These are phyloP conservation scores for Bathelium albidoporum DNA, from an alignment of 495 filamentous ascomycete species.

Conservation along the genomic window DNA sequence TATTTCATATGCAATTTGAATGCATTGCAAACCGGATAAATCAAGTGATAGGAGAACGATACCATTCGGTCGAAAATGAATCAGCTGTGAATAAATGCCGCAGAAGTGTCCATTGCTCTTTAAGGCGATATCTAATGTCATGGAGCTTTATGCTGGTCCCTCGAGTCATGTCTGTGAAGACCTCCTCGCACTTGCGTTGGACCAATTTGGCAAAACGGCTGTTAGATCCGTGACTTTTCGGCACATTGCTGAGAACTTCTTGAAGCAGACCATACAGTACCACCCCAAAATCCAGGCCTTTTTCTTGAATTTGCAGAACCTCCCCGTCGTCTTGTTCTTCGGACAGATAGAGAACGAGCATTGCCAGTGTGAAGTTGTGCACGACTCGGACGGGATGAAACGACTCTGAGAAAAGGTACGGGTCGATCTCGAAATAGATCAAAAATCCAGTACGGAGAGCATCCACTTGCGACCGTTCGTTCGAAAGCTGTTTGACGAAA, in stretches of 20 bases:
- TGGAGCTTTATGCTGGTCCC: background rate
- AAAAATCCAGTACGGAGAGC: constrained; percentile 5
- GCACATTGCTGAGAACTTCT: constrained; percentile 20
- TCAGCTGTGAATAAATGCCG: background rate
- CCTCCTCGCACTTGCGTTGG: constrained; percentile 15
- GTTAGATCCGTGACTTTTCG: constrained; percentile 26
- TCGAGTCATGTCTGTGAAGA: constrained; percentile 5
- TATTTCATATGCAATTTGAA: background rate
- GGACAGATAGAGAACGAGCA: constrained; percentile 22
- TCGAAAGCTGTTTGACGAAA: constrained; percentile 16
- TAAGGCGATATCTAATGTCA: background rate
- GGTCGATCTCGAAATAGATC: constrained; percentile 24
- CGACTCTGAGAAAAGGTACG: constrained; percentile 24
- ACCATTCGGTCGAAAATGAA: background rate
- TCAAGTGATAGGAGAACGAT: background rate
- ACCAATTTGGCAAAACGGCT: constrained; percentile 26
- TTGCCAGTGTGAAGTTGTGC: constrained; percentile 28
- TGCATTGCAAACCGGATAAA: too few relatives aligned
- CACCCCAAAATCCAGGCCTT: constrained; percentile 20
- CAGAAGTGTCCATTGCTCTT: constrained; percentile 5
- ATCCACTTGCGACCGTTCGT: constrained; percentile 3
- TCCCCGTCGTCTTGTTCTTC: constrained; percentile 6
- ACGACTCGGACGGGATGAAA: constrained; percentile 30
- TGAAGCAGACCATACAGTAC: constrained; percentile 25
- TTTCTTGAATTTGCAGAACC: constrained; percentile 10